phyloP scores from a whole-genome alignment of 108 stramenopile genomes.

The Poteriospumella lacustris region DNA sequence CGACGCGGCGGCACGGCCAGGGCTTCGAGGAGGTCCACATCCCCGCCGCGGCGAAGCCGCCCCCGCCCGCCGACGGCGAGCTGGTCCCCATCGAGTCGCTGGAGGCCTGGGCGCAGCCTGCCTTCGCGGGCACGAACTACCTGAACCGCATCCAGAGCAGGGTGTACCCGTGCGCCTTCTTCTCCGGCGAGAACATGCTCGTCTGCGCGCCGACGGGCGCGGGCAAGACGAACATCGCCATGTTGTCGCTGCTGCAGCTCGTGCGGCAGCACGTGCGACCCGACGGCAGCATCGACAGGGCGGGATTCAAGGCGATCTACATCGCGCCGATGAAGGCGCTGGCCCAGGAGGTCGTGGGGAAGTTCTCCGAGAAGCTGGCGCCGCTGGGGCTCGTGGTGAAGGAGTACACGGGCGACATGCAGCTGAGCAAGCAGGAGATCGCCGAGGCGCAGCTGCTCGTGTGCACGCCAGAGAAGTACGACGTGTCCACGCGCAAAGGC shows the following conservation, averaged over 20 bases:
- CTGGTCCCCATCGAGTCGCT: conserved; percentile 43
- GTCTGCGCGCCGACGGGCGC: conserved; percentile 98
- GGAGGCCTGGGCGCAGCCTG: conserved; percentile 43
- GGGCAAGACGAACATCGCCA: conserved; percentile 96
- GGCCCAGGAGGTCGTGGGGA: conserved; percentile 97
- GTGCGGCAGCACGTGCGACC: conserved; percentile 41
- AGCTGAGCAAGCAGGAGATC: conserved; percentile 82
- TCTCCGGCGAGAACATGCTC: conserved; percentile 76
- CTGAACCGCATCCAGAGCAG: conserved; percentile 16
- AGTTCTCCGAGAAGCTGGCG: conserved; percentile 77
- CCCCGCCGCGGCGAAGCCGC: conserved; percentile 32
- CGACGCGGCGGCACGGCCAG: conserved; percentile 34
- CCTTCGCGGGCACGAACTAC: neutral
- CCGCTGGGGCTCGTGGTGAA: conserved; percentile 73
- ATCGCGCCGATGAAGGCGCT: conserved; percentile 99
- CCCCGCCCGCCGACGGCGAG: neutral
- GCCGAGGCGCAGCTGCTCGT: conserved; percentile 83
- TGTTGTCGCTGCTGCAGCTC: conserved; percentile 65
- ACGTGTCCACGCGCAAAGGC: conserved; percentile 60
- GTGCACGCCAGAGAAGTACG: conserved; percentile 91
- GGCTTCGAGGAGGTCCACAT: conserved; percentile 50
- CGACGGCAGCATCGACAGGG: conserved; percentile 33
- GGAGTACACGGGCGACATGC: conserved; percentile 98
- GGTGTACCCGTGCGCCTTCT: conserved; percentile 83
- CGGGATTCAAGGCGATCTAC: conserved; percentile 73